Base-by-base conservation (phyloP, 805 yeast genomes). In the Cyberlindnera misumaiensis region DNA sequence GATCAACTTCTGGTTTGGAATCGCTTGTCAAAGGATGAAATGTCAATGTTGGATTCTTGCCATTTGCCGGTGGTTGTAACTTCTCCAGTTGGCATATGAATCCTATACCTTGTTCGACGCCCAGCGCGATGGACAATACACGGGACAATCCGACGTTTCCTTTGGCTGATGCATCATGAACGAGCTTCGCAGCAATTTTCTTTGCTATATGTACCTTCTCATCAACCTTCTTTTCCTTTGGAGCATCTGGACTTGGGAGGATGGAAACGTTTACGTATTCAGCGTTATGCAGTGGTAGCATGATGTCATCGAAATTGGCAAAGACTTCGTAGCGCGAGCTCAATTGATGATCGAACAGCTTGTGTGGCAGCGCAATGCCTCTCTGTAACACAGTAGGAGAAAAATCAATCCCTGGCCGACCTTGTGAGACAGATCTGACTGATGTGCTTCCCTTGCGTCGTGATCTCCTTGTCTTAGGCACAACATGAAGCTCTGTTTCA, bases 401-500 rank as follows among this genome's bases (percentile, higher is more conserved):
- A 36, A 33, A 43, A 15, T 49, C 52, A 20, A 42, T 40, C 11
- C 48, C 45, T 18, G 53, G 43, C 28, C 52, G 48, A 28, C 50
- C 47, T 11, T 46, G 45, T 2, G 53, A 45, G n/a, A 47, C 49
- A 2, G 59, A 50, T 33, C 53, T 51, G 11, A 40, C 46, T 7
- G 52, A 44, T 10, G 41, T 45, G 3, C 49, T 32, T 34, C 44
- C 46, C 44, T 48, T 40, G 30, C 52, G 47, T 4, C 52, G 46
- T 1, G 44, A 25, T 52, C 55, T 61, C 43, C 67, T 58, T 4
- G 63, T 61, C 47, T 67, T 79, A 1, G 97, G 97, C 6, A 94
- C 86, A 22, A 90, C 79, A 40, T 82, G 72, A 11, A 85, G 72
- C 47, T 84, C 86, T 15, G 88, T 73, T 41, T 72, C 72, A 0